phyloP scores from a whole-genome alignment of 2,329 filamentous ascomycete genomes.

The Capronia epimyces region DNA sequence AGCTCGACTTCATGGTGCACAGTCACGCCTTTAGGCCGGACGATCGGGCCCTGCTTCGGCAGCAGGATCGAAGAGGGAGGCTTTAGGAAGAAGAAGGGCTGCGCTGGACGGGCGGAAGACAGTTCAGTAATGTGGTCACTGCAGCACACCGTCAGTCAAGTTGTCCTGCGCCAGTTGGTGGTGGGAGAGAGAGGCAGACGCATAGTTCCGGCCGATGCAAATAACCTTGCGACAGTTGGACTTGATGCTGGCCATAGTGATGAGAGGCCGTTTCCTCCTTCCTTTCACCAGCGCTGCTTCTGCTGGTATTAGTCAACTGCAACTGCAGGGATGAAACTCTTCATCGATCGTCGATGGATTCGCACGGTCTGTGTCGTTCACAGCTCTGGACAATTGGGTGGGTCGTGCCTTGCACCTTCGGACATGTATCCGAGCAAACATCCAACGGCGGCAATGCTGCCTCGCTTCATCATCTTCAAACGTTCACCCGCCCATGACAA shows the following conservation, averaged over 20 bases:
- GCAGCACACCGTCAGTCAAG: conserved; percentile 10
- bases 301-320: background rate
- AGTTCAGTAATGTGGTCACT: conserved; percentile 93
- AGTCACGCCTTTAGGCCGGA: conserved; percentile 74
- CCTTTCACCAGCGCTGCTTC: background rate
- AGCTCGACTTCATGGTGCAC: conserved; percentile 96
- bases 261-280: background rate
- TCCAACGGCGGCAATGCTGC: too few species aligned
- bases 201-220: conserved; percentile 95
- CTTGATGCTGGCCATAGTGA: conserved; percentile 40
- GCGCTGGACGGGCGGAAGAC: conserved; percentile 78
- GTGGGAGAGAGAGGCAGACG: conserved; percentile 46
- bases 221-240: conserved; percentile 67
- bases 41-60: conserved; percentile 64
- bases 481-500: too few species aligned
- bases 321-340: too few species aligned
- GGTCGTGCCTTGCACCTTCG: too few species aligned
- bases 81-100: conserved; percentile 99
- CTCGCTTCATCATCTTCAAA: too few species aligned
- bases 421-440: too few species aligned
- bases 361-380: too few species aligned
- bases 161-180: conserved; percentile 10
- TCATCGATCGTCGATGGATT: too few species aligned
- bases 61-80: conserved; percentile 79
- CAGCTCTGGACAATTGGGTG: too few species aligned